Conservation (phyloP, 2,329 filamentous ascomycete genomes). For the Pseudogymnoascus sp. region DNA sequence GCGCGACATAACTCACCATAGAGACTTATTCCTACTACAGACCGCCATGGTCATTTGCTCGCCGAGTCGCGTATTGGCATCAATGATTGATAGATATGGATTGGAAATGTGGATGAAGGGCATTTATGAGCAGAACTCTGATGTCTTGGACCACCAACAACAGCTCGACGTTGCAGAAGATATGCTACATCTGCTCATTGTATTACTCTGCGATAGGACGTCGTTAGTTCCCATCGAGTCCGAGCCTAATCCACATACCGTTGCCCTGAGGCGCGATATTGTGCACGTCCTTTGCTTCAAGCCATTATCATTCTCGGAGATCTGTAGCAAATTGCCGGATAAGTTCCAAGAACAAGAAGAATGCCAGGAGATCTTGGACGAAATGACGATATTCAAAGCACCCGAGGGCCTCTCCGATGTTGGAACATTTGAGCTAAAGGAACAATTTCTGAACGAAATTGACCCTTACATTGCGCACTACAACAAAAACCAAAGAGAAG, state of each 20-base stretch:
- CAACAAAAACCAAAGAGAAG: constrained; percentile 92
- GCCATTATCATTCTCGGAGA: constrained; percentile 88
- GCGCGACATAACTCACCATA: constrained; percentile 86
- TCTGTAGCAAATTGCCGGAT: constrained; percentile 78
- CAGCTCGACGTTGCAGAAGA: constrained; percentile 92
- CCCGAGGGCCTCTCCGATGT: constrained; percentile 89
- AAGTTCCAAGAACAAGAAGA: constrained; percentile 83
- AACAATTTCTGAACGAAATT: constrained; percentile 76
- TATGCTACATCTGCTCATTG: constrained; percentile 87
- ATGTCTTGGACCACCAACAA: constrained; percentile 77
- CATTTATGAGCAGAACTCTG: constrained; percentile 63
- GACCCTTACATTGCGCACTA: constrained; percentile 97
- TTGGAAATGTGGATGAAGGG: constrained; percentile 83
- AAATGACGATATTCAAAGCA: constrained; percentile 81
- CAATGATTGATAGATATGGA: constrained; percentile 86
- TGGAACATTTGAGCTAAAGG: constrained; percentile 87
- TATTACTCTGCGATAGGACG: constrained; percentile 81
- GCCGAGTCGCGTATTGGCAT: constrained; percentile 74
- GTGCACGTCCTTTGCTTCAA: constrained; percentile 94
- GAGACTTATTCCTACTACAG: constrained; percentile 90
- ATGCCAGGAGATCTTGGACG: constrained; percentile 75
- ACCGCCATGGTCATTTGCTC: constrained; percentile 83
- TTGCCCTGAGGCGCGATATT: constrained; percentile 79
- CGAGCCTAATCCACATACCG: constrained; percentile 56
- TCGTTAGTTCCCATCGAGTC: constrained; percentile 65